These are phyloP conservation scores for Haplographium delicatum DNA, from an alignment of 495 filamentous ascomycete genomes.

Conservation along the genomic window DNA sequence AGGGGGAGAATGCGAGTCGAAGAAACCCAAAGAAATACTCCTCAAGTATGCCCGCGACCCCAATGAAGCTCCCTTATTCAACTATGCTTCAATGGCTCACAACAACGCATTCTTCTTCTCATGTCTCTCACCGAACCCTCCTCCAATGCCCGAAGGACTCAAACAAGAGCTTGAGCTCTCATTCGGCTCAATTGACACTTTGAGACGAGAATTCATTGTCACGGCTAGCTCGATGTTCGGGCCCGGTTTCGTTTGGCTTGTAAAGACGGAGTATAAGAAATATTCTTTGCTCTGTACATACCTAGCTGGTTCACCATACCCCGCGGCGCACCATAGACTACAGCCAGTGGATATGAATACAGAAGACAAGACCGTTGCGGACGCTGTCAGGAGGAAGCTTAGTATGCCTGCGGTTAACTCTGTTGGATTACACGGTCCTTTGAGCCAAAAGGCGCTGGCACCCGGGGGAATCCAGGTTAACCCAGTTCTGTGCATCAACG, in stretches of 20 bases:
- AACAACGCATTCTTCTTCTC: conserved; percentile 97
- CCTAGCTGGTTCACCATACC: conserved; percentile 83
- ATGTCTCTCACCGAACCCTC: conserved; percentile 36
- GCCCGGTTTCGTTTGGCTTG: conserved; percentile 93
- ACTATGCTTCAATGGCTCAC: conserved; percentile 90
- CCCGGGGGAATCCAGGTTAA: conserved; percentile 66
- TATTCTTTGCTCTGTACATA: conserved; percentile 73
- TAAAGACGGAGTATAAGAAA: conserved; percentile 39
- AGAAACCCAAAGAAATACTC: conserved; percentile 55
- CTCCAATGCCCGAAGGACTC: conserved; percentile 47
- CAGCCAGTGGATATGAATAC: conserved; percentile 82
- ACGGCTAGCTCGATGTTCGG: conserved; percentile 93
- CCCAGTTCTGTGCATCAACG: conserved; percentile 85
- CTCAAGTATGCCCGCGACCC: conserved; percentile 75
- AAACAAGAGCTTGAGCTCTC: conserved; percentile 47
- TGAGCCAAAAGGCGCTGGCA: conserved; percentile 35
- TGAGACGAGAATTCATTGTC: conserved; percentile 70
- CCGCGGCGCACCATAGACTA: conserved; percentile 72
- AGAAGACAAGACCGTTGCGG: conserved; percentile 16
- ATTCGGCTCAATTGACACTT: conserved; percentile 77
- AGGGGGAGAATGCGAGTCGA: conserved; percentile 17
- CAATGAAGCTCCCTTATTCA: conserved; percentile 73
- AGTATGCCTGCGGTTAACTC: conserved; percentile 38
- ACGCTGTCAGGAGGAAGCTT: conserved; percentile 6
- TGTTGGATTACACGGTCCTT: conserved; percentile 40